Percentiles rank a stretch among this genome's conserved stretches.
phyloP scores from a whole-genome alignment of 2,329 filamentous ascomycete genomes.

The Beauveria medogensis region DNA sequence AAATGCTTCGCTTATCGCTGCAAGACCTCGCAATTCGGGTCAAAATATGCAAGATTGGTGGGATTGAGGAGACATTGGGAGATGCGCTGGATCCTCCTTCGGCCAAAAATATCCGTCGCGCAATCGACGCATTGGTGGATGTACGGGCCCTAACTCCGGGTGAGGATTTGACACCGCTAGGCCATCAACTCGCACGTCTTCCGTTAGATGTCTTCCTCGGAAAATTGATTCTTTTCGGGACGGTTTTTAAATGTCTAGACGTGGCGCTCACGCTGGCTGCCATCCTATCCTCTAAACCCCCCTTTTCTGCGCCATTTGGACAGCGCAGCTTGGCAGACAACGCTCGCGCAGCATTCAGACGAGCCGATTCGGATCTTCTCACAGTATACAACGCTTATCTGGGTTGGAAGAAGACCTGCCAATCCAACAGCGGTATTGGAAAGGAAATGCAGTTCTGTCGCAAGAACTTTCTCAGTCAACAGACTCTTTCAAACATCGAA shows the following conservation, averaged over 20 bases:
- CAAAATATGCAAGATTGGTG: constrained; percentile 93
- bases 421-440: constrained; percentile 48
- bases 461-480: constrained; percentile 88
- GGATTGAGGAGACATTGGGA: constrained; percentile 81
- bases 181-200: constrained; percentile 76
- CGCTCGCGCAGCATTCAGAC: constrained; percentile 69
- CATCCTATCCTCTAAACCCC: constrained; percentile 88
- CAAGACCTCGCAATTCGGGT: constrained; percentile 94
- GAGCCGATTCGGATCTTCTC: constrained; percentile 82
- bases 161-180: constrained; percentile 82
- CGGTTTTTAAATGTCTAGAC: constrained; percentile 84
- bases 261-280: constrained; percentile 87
- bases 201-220: constrained; percentile 92
- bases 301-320: constrained; percentile 80
- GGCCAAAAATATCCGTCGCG: constrained; percentile 83
- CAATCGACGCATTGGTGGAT: constrained; percentile 87
- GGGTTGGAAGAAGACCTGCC: constrained; percentile 78
- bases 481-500: constrained; percentile 85
- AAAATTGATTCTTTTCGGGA: constrained; percentile 81
- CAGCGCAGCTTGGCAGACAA: constrained; percentile 69
- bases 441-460: constrained; percentile 87
- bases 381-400: constrained; percentile 92
- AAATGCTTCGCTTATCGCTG: constrained; percentile 88
- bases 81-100: constrained; percentile 86
- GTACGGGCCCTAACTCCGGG: constrained; percentile 75